These are phyloP conservation scores for Fraxinus latifolia DNA, from an alignment of 305 asterid genomes.

Conservation along the genomic window DNA sequence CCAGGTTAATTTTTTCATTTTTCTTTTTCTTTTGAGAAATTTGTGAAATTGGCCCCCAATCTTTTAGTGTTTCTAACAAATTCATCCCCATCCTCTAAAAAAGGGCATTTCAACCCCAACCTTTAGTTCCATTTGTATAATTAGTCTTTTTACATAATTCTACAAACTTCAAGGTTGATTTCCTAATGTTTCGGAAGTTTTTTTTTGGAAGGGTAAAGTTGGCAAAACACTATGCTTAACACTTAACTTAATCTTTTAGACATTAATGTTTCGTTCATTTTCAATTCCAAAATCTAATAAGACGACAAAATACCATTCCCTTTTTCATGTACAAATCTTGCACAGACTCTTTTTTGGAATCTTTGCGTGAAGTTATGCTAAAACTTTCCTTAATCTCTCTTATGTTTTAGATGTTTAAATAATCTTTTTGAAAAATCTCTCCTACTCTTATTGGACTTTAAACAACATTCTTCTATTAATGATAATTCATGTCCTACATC, in stretches of 20 bases:
- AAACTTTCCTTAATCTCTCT: background rate
- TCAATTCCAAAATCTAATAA: background rate
- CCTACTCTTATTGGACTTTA: background rate
- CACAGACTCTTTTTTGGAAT: background rate
- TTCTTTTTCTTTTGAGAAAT: background rate
- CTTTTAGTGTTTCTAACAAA: background rate
- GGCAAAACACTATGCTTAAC: background rate
- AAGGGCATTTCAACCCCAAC: background rate
- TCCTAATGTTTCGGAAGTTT: background rate
- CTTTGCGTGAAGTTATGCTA: background rate
- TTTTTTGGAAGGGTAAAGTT: background rate
- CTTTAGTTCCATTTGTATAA: background rate
- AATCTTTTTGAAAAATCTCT: background rate
- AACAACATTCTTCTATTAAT: background rate
- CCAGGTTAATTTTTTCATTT: background rate
- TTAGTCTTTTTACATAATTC: background rate
- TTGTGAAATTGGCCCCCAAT: background rate
- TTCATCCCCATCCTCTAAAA: background rate
- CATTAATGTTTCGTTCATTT: background rate
- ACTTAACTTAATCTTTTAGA: background rate
- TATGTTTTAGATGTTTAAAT: background rate
- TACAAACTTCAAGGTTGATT: background rate
- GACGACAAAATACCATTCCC: background rate
- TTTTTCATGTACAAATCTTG: background rate
- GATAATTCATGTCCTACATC: background rate